These are phyloP conservation scores for Aspergillus unguis DNA, from an alignment of 2,329 filamentous ascomycete species.

Conservation along the genomic window DNA sequence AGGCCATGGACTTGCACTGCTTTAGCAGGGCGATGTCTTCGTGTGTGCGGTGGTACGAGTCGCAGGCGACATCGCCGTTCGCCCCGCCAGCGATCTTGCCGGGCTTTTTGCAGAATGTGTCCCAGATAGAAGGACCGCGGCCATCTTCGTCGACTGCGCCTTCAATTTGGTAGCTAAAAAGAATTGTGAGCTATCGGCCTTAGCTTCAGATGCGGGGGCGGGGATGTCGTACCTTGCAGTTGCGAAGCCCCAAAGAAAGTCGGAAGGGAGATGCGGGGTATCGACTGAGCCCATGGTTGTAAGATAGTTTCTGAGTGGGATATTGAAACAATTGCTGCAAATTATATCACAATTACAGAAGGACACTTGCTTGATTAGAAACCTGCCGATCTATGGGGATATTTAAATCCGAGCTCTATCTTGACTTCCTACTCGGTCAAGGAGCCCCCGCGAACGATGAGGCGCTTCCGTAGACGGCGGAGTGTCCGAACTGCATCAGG, in stretches of 20 bases:
- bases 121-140: conserved; percentile 81
- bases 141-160: conserved; percentile 71
- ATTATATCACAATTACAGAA: background rate
- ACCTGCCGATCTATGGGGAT: background rate
- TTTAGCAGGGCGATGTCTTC: conserved; percentile 78
- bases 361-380: background rate
- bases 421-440: conserved; percentile 11
- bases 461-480: conserved; percentile 6
- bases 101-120: conserved; percentile 76
- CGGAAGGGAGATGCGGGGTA: conserved; percentile 53
- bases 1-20: conserved; percentile 66
- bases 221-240: conserved; percentile 59
- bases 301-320: background rate
- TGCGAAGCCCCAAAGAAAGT: conserved; percentile 78
- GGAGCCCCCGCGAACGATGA: conserved; percentile 10
- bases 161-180: conserved; percentile 79
- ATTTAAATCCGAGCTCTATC: conserved; percentile 9
- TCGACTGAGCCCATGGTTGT: conserved; percentile 26
- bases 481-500: conserved; percentile 8
- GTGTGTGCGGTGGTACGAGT: conserved; percentile 76
- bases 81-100: conserved; percentile 79
- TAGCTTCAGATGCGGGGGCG: background rate
- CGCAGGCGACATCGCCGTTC: conserved; percentile 74
- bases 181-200: conserved; percentile 1
- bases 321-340: background rate